Percentiles rank a stretch among this genome's conserved stretches.
phyloP scores from a whole-genome alignment of 176 grass and related monocot species.

The Carex myosuroides region DNA sequence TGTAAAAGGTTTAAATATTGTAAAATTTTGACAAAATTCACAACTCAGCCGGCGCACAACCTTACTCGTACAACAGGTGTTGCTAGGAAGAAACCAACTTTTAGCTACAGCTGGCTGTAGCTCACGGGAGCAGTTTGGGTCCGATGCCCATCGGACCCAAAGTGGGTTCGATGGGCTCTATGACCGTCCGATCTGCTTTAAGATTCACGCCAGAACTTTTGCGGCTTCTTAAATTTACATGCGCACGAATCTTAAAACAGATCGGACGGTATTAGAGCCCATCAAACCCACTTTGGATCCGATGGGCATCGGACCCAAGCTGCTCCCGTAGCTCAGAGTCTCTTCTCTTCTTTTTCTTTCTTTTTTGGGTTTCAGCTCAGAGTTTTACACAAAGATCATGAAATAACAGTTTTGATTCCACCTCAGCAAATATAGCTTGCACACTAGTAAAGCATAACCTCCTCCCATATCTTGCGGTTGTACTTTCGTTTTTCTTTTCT shows the following conservation, averaged over 20 bases:
- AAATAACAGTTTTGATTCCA: conserved; percentile 3
- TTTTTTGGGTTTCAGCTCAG: background rate
- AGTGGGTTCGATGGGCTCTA: too few relatives aligned
- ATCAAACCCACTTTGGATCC: too few relatives aligned
- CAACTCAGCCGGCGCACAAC: background rate
- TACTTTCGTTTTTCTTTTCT: background rate
- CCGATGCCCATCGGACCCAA: too few relatives aligned
- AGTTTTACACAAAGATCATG: background rate
- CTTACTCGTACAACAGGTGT: background rate
- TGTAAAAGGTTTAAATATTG: background rate
- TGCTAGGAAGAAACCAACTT: background rate
- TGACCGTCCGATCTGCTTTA: too few relatives aligned
- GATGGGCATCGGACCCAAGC: too few relatives aligned
- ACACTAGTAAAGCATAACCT: conserved; percentile 26
- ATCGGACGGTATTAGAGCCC: too few relatives aligned
- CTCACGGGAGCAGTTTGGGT: too few relatives aligned
- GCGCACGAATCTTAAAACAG: too few relatives aligned
- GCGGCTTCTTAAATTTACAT: too few relatives aligned
- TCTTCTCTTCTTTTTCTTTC: background rate
- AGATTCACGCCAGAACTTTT: too few relatives aligned
- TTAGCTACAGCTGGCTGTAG: background rate
- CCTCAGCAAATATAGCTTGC: conserved; percentile 26
- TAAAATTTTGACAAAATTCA: background rate
- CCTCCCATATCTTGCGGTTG: conserved; percentile 8
- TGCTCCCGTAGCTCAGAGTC: background rate